phyloP scores from a whole-genome alignment of 305 asterid genomes.

The Nicotiana rustica region DNA sequence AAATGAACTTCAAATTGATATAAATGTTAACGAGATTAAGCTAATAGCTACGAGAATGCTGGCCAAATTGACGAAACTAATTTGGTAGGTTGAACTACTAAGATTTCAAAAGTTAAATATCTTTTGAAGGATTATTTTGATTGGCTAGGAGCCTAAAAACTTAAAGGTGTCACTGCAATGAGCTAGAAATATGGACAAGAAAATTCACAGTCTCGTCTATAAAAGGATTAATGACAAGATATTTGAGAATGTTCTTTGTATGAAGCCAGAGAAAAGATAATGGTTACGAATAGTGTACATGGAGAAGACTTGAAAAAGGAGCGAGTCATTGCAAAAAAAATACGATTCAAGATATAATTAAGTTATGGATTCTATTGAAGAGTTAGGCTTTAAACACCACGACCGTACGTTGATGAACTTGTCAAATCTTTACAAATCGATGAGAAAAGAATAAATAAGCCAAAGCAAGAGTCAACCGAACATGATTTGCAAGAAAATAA shows the following conservation, averaged over 20 bases:
- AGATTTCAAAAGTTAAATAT: too few species aligned
- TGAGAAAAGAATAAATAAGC: neutral
- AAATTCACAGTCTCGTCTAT: neutral
- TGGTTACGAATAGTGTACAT: neutral
- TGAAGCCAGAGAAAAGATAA: neutral
- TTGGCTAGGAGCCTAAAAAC: neutral
- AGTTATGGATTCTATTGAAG: neutral
- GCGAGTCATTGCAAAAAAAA: neutral
- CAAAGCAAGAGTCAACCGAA: neutral
- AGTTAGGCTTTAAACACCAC: neutral
- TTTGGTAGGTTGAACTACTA: neutral
- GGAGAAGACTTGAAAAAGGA: neutral
- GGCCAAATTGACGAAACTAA: neutral
- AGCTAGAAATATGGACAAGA: neutral
- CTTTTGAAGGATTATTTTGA: neutral
- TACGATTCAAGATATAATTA: neutral
- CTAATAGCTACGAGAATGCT: neutral
- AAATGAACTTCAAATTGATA: too few species aligned
- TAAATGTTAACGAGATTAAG: neutral
- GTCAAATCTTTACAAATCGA: neutral
- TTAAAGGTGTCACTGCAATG: neutral
- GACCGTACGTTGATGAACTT: neutral
- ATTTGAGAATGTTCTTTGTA: neutral
- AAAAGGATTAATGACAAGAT: neutral
- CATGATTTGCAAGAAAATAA: neutral